Base-by-base conservation (phyloP, 352 stramenopile species). In the Globisporangium spinosum region DNA sequence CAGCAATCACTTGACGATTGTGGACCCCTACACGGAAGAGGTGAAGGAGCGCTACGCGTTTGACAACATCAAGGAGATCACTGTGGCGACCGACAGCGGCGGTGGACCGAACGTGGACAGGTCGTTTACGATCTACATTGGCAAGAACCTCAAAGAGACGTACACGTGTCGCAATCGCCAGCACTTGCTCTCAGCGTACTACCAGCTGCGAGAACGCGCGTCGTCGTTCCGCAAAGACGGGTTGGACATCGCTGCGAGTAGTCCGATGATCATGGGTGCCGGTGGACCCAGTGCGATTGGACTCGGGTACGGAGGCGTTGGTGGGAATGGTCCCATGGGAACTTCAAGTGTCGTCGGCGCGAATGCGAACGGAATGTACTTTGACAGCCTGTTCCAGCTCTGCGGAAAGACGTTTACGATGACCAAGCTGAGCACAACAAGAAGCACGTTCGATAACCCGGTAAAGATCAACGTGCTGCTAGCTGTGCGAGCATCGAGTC, bases 51-150 rank as follows among this genome's bases (percentile, higher is more conserved):
- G 85, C 34, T 94, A 93, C 57, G 79, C 85, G 43, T 96, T 93
- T 64, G 85, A 93, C 64, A 93, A 93, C 67, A 96, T 96, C 64
- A 94, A 91, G 65, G 89, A 95, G 73, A 93, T 95, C 62, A 94
- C 83, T 27, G 77, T 93, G 35, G 85, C 87, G 10, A 80, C 81
- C 2, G 85, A 94, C 58, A 84, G 71, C 40, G 81, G 83, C 61
- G 65, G 69, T 25, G 80, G 79, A 2, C 80, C 86, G 53, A 93
- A 90, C 55, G 77, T 83, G 13, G 85, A 94, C 62, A 73, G 85
- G 20, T 76, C 80, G 40, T 95, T 96, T 70, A 93, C 84, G 32
- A 83, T 96, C 58, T 91, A 83, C 63, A 93, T 94, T 27, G 87
- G 85, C 58, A 94, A 93, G 70, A 95, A 89, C 66, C 71, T 93